Evolutionary conservation across 2,329 filamentous ascomycete genomes (phyloP).

Genomic region (Ceratocystis diversiconidia): DNA sequence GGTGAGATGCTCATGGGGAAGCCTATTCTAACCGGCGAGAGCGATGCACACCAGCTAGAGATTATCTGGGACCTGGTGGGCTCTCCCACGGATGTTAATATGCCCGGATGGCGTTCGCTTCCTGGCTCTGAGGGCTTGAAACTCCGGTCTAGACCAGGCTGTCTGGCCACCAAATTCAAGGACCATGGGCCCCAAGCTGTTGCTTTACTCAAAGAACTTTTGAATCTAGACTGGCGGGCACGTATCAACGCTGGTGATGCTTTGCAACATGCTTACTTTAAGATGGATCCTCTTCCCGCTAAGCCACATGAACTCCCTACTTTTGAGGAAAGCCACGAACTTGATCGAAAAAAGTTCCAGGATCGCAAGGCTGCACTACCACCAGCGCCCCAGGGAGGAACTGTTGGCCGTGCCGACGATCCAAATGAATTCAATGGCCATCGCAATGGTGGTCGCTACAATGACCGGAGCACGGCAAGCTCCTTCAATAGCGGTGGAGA

Average conservation of each 20-base stretch:
- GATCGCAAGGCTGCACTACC: conserved; percentile 72
- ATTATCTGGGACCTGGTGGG: conserved; percentile 91
- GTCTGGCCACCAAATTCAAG: conserved; percentile 59
- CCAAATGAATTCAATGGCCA: conserved; percentile 30
- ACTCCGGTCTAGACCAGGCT: conserved; percentile 46
- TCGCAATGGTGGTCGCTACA: conserved; percentile 30
- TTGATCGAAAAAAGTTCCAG: conserved; percentile 85
- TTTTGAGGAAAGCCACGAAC: conserved; percentile 89
- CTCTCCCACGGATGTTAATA: conserved; percentile 72
- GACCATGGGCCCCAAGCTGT: conserved; percentile 62
- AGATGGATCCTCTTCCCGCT: conserved; percentile 60
- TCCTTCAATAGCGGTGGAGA: conserved; percentile 15
- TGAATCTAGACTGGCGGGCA: conserved; percentile 77
- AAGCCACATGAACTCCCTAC: conserved; percentile 73
- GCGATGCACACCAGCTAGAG: conserved; percentile 76
- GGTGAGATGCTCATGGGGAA: conserved; percentile 93
- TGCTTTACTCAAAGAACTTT: conserved; percentile 63
- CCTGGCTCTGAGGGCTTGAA: conserved; percentile 67
- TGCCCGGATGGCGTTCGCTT: conserved; percentile 79
- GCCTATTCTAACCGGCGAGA: conserved; percentile 81
- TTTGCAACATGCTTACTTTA: conserved; percentile 83
- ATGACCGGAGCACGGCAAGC: conserved; percentile 29
- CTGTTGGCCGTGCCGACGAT: conserved; percentile 57
- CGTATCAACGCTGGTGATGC: conserved; percentile 91
- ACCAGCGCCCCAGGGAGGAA: conserved; percentile 81